Conservation (phyloP, 2,329 filamentous ascomycete species). For the Clarireedia monteithiana region DNA sequence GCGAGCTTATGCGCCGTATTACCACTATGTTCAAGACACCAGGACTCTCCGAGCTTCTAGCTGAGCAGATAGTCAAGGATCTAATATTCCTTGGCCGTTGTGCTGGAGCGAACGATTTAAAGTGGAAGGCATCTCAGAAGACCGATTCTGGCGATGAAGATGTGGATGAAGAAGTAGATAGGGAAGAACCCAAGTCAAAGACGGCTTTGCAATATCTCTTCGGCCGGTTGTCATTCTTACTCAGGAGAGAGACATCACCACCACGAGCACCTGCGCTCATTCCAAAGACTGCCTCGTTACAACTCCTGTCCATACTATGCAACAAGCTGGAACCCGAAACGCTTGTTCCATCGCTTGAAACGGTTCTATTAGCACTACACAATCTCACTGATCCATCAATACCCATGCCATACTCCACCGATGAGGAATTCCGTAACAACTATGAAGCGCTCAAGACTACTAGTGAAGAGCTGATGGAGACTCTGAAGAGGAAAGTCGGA, state of each 20-base stretch:
- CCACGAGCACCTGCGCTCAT: slow-evolving; percentile 54
- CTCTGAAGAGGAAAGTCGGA: slow-evolving; percentile 79
- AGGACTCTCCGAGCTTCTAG: slow-evolving; percentile 65
- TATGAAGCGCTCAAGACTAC: slow-evolving; percentile 66
- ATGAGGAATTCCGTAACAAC: slow-evolving; percentile 58
- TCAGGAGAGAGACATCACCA: slow-evolving; percentile 66
- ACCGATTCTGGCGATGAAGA: slow-evolving; percentile 31
- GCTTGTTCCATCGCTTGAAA: slow-evolving; percentile 55
- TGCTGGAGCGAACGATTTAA: slow-evolving; percentile 49
- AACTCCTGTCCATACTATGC: slow-evolving; percentile 63
- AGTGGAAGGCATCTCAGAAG: slow-evolving; percentile 37
- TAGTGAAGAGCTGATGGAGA: slow-evolving; percentile 69
- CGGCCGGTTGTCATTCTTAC: slow-evolving; percentile 66
- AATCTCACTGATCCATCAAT: slow-evolving; percentile 78
- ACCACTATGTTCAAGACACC: slow-evolving; percentile 51
- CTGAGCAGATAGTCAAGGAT: slow-evolving; percentile 70
- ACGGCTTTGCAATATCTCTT: slow-evolving; percentile 67
- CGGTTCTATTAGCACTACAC: slow-evolving; percentile 61
- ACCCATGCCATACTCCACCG: slow-evolving; percentile 60
- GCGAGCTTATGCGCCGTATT: slow-evolving; percentile 44
- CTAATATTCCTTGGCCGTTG: slow-evolving; percentile 71
- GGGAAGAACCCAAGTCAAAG: slow-evolving; percentile 22
- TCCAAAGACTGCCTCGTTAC: slow-evolving; percentile 68
- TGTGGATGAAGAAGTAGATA: slow-evolving; percentile 30
- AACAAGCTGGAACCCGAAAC: slow-evolving; percentile 50